Evolutionary conservation across 2,329 filamentous ascomycete genomes (phyloP), one percentile per base, ranked within the genome.

Genomic region (Botryosphaeria dothidea): DNA sequence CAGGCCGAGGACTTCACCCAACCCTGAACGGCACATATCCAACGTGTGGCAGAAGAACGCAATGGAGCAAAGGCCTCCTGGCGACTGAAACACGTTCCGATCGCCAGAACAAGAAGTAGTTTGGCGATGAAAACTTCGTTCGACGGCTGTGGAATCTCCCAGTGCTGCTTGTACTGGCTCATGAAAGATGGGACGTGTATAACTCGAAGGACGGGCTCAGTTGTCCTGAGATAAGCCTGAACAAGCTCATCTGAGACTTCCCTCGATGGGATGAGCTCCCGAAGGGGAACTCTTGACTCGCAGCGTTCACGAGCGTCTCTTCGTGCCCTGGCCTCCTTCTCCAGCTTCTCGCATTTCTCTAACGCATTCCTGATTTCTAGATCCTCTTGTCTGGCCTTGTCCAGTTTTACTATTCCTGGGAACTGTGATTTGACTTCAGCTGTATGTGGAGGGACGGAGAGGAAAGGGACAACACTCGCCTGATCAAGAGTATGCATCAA

Each of bases 401-500:
- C 21, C 45, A 48, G 7, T 11, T 8, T 11, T 19, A n/a, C 45
- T 15, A 52, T 29, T 19, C 23, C 36, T 23, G 27, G 13, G 19
- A 31, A 64, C 19, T 66, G 64, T 31, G 11, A 31, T 11, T 9
- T 17, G 2, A 13, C 23, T 13, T 51, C 25, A 71, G 66, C 4
- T n/a, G 62, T 66, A 34, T 34, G 13, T 11, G 31, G 13, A 11
- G 7, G 31, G 31, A 6, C 48, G 69, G 67, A 15, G 11, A 11
- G 56, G 9, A 31, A 21, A 19, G 17, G 52, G 9, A 41, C 38
- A 2, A 43, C 15, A 25, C 80, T 71, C 69, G 86, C 84, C 51
- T 84, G 67, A 0, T 76, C 68, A 11, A 84, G 71, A 2, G 77
- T 78, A 65, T 82, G 84, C 21, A 86, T 79, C 81, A 84, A 87